Evolutionary conservation across 805 yeast genomes (phyloP).

Genomic region (Komagataella populi): DNA sequence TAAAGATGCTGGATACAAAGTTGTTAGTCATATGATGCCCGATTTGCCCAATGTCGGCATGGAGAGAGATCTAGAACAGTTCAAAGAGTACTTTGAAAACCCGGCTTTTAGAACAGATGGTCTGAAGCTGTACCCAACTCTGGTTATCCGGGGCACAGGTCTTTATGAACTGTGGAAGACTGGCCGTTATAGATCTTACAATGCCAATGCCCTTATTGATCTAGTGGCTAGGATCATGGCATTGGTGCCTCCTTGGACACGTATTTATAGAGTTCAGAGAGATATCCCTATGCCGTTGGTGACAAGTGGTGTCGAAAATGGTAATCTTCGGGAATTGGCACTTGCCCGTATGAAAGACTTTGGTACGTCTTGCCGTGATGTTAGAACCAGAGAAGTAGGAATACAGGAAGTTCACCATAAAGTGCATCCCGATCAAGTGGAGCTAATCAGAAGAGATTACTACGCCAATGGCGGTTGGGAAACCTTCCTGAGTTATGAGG

Average conservation of each 20-base stretch:
- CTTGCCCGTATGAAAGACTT: conserved; percentile 96
- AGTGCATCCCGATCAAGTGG: conserved; percentile 95
- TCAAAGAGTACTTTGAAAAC: conserved; percentile 90
- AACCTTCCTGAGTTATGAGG: conserved; percentile 90
- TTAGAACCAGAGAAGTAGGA: conserved; percentile 96
- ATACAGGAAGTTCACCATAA: conserved; percentile 97
- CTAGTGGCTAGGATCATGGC: conserved; percentile 93
- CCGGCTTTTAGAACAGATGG: conserved; percentile 98
- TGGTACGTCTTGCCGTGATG: conserved; percentile 92
- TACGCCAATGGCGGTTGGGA: conserved; percentile 99
- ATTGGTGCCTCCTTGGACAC: conserved; percentile 97
- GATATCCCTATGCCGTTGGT: conserved; percentile 99
- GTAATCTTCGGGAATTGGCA: conserved; percentile 90
- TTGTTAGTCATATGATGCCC: conserved; percentile 99
- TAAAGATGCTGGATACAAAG: conserved; percentile 97
- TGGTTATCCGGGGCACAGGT: conserved; percentile 96
- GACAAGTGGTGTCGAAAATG: conserved; percentile 95
- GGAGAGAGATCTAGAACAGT: conserved; percentile 96
- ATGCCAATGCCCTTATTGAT: conserved; percentile 88
- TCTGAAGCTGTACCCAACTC: conserved; percentile 85
- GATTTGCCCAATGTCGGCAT: conserved; percentile 97
- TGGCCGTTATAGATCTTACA: conserved; percentile 86
- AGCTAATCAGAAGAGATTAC: conserved; percentile 87
- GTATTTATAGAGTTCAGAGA: conserved; percentile 95
- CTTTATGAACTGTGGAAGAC: conserved; percentile 94